Evolutionary conservation across 805 yeast genomes (phyloP), one percentile per base, ranked within the genome.

Genomic region (Saccharomycopsis malanga): DNA sequence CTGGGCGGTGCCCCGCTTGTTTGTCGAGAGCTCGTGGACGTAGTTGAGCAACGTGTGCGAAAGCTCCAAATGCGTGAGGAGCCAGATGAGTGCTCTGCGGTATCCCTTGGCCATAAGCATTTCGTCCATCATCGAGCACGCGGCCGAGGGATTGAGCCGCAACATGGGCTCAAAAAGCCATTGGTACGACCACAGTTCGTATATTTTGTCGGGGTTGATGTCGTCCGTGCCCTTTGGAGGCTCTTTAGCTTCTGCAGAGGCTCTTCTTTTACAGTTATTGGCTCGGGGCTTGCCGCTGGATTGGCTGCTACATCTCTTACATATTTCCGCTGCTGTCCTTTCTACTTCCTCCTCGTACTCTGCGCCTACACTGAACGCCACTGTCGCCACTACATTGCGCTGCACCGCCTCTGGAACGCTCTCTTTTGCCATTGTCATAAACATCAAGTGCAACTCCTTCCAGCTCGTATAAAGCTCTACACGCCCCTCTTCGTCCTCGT

Each of bases 51-150:
- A 55, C 48, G 76, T 62, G 54, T 74, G 73, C 25, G 76, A 76
- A 17, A 80, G 60, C 44, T 78, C 74, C 55, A 78, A 61, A 58
- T 79, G 86, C 1, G 87, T 79, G 18, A 83, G 60, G 52, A 74
- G 77, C 86, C 87, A 81, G 37, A 83, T 77, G 12, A 82, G 58
- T 0, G 75, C 75, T 25, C 87, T 62, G 55, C 89, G 70, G 54
- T 70, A 73, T 0, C 87, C 87, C 47, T 44, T 14, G 4, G 79
- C 74, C 86, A 83, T 81, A 45, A 83, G 65, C 69, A 84, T 64
- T 61, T 84, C 91, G 61, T 82, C 88, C 58, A 82, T 65, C 44
- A 82, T 65, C 15, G 73, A 66, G 58, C 77, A 73, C 0, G 80
- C 73, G 2, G 79, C 63, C 9, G 69, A 65, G 4, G 77, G 76